Evolutionary conservation across 1,284 basidiomycete species (phyloP).

Genomic region (Tylopilus orsonianus): DNA sequence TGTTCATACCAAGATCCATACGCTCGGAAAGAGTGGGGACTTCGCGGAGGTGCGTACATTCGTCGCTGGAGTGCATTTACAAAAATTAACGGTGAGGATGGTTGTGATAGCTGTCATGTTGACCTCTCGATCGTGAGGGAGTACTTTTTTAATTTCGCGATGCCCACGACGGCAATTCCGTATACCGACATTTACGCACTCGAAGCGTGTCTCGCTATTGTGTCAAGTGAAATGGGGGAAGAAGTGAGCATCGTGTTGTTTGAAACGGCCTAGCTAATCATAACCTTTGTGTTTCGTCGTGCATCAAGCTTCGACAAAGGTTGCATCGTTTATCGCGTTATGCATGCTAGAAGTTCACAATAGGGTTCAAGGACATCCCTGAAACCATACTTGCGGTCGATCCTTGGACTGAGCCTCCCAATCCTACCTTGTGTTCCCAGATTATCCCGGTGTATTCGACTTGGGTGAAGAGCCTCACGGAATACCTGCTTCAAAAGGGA

Average conservation of each 20-base stretch:
- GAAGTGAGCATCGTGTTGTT: conserved; percentile 16
- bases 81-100: neutral
- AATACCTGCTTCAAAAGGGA: conserved; percentile 15
- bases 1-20: conserved; percentile 49
- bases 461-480: neutral
- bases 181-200: conserved; percentile 47
- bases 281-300: neutral
- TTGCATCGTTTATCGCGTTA: conserved; percentile 12
- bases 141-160: conserved; percentile 63
- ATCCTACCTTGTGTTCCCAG: conserved; percentile 15
- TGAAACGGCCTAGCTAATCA: neutral
- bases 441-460: conserved; percentile 23
- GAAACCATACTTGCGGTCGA: conserved; percentile 10
- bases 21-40: conserved; percentile 58
- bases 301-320: conserved; percentile 18
- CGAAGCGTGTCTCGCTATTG: conserved; percentile 23
- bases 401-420: neutral
- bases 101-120: conserved; percentile 49
- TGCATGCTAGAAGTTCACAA: conserved; percentile 9
- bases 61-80: no score
- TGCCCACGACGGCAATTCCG: conserved; percentile 52
- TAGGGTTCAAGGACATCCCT: conserved; percentile 10
- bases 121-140: conserved; percentile 45
- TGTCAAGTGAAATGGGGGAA: conserved; percentile 15
- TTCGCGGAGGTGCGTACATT: conserved; percentile 70